phyloP scores from a whole-genome alignment of 306 rosid genomes.

The Elaeagnus macrophylla region DNA sequence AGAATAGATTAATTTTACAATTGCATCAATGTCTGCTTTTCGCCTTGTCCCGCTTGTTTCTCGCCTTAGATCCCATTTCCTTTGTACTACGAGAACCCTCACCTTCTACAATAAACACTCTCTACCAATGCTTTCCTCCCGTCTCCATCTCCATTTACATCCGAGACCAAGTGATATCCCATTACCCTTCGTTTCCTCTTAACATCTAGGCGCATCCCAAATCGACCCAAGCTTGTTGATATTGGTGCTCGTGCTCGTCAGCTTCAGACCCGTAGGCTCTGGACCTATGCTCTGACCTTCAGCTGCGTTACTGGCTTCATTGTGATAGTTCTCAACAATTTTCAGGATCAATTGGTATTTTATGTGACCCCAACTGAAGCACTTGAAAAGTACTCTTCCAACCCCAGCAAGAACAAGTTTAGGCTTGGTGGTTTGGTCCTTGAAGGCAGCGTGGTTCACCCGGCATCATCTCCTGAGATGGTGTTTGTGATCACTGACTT shows the following conservation, averaged over 20 bases:
- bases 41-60: too few relatives aligned
- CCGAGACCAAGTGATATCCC: neutral
- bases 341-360: constrained; percentile 72
- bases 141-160: constrained; percentile 11
- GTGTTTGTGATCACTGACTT: constrained; percentile 86
- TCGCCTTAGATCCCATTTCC: too few relatives aligned
- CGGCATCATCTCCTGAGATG: constrained; percentile 56
- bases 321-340: constrained; percentile 65
- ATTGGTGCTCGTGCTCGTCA: constrained; percentile 86
- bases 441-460: constrained; percentile 81
- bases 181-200: constrained; percentile 49
- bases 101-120: constrained; percentile 6
- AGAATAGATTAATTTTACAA: too few relatives aligned
- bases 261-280: constrained; percentile 75
- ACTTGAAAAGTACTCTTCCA: constrained; percentile 36
- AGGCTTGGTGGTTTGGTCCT: constrained; percentile 83
- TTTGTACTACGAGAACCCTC: too few relatives aligned
- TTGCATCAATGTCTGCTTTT: too few relatives aligned
- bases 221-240: constrained; percentile 43
- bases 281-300: constrained; percentile 70
- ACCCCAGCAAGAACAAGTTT: constrained; percentile 71
- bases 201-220: constrained; percentile 43
- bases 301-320: constrained; percentile 72
- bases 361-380: constrained; percentile 83
- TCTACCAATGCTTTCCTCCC: constrained; percentile 10